These are phyloP conservation scores for Tetrahymena thermophila DNA, from an alignment of 73 alveolate species.

Conservation along the genomic window DNA sequence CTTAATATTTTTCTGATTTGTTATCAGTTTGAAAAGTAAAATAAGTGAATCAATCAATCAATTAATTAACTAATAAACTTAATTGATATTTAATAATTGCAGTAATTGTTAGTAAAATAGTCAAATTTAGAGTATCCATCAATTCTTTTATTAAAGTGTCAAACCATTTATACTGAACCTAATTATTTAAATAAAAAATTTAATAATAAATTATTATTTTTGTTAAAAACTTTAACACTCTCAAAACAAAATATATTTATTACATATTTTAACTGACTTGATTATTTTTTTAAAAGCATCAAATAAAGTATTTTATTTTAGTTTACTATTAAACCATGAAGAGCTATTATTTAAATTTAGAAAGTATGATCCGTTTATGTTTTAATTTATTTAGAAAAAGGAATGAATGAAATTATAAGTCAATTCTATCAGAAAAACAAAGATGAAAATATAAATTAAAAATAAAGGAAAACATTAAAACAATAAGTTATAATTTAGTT, in stretches of 20 bases:
- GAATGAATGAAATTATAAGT: neutral
- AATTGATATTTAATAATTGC: neutral
- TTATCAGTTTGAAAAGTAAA: neutral
- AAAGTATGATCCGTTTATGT: too few relatives aligned
- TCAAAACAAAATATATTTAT: too few relatives aligned
- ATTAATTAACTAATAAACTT: neutral
- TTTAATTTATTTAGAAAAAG: too few relatives aligned
- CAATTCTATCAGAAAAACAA: neutral
- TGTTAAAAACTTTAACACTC: neutral
- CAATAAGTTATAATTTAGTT: neutral
- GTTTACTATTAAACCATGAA: too few relatives aligned
- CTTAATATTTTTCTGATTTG: neutral
- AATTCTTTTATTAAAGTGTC: neutral
- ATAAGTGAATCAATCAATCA: too few relatives aligned
- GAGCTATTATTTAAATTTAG: neutral
- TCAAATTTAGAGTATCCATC: neutral
- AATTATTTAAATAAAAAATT: neutral
- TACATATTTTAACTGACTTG: neutral
- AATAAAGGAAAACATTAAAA: neutral
- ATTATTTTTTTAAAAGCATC: too few relatives aligned
- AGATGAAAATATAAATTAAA: neutral
- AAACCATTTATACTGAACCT: neutral
- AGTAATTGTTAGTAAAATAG: neutral
- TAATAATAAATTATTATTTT: neutral
- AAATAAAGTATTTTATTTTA: too few relatives aligned